A percentile compares a stretch with the other conserved stretches of the same genome.
These are phyloP conservation scores for Ajuga chamaepitys DNA, from an alignment of 257 asterid species.

Conservation along the genomic window DNA sequence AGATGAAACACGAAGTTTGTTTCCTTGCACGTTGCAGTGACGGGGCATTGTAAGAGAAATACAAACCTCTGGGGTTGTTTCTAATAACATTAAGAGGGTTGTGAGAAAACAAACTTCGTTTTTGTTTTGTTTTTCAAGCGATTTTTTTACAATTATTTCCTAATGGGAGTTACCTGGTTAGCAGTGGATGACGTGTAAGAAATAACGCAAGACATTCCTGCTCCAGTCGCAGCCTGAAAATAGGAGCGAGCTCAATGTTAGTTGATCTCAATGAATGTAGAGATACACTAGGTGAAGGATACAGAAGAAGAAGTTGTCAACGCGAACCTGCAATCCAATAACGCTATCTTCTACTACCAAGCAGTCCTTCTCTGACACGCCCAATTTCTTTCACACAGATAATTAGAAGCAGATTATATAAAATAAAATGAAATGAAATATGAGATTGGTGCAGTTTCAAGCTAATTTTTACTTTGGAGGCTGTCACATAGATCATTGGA, in stretches of 20 bases:
- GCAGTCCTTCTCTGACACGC: conserved; percentile 61
- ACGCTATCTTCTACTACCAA: conserved; percentile 95
- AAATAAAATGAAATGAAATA: neutral
- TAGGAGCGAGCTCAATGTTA: neutral
- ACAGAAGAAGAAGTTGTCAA: neutral
- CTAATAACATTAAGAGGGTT: no score
- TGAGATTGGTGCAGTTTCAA: neutral
- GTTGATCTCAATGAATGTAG: neutral
- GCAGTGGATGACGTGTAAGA: conserved; percentile 87
- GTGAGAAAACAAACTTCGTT: no score
- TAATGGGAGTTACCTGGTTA: conserved; percentile 44
- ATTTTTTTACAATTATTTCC: no score
- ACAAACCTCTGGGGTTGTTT: no score
- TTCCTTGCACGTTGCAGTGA: no score
- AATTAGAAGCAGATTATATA: neutral
- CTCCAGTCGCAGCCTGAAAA: conserved; percentile 83
- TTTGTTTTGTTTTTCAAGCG: no score
- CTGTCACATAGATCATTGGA: conserved; percentile 77
- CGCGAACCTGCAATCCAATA: conserved; percentile 84
- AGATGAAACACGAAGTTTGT: no score
- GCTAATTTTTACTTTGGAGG: conserved; percentile 58
- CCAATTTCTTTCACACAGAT: conserved; percentile 45
- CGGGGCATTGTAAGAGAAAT: no score
- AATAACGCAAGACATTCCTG: conserved; percentile 91
- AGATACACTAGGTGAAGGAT: neutral